Evolutionary conservation across 2,329 filamentous ascomycete species (phyloP), one percentile per base, ranked within the genome.

Genomic region (Penicillium sp.): DNA sequence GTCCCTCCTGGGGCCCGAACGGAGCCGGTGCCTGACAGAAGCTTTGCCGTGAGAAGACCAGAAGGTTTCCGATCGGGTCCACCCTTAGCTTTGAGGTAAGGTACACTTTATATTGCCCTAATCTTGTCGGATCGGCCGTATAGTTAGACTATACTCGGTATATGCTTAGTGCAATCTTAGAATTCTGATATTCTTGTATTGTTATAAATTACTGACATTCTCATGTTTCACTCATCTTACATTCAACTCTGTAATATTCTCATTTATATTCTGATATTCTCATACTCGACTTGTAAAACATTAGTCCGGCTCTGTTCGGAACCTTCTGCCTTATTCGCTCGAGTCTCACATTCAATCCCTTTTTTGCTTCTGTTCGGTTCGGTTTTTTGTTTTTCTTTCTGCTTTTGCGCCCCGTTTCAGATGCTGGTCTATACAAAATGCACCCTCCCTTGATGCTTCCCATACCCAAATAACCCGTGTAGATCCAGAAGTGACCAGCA

Each of bases 21-120:
- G n/a, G 39, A 43, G 45, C 50, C 50, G 50, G 50, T 48, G 21
- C 48, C 48, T 18, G 34, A 13, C 13, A 18, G 16, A 18, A 13
- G 38, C n/a, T 40, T 13, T 34, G 13, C 2, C 36, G n/a, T 39
- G 36, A 42, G 3, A 18, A 31, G 18, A 18, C 18, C 18, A 48
- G 29, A 52, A 52, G 36, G 43, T 52, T 52, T 42, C 46, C 51
- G 46, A 53, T 50, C 51, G 32, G 51, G 50, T 31, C 41, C 51
- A 48, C 29, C 38, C 43, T 40, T 43, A 29, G 48, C 29, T 29
- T 2, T 31, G 34, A 47, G 41, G 50, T 48, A 48, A 53, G 44
- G 45, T 48, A 48, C 44, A 42, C 45, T 48, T 14, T 42, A 42
- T 48, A 36, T 52, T 18, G 13, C 22, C 18, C 18, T 18, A 18